phyloP scores from a whole-genome alignment of 306 rosid genomes.

The Rubus parviflorus region DNA sequence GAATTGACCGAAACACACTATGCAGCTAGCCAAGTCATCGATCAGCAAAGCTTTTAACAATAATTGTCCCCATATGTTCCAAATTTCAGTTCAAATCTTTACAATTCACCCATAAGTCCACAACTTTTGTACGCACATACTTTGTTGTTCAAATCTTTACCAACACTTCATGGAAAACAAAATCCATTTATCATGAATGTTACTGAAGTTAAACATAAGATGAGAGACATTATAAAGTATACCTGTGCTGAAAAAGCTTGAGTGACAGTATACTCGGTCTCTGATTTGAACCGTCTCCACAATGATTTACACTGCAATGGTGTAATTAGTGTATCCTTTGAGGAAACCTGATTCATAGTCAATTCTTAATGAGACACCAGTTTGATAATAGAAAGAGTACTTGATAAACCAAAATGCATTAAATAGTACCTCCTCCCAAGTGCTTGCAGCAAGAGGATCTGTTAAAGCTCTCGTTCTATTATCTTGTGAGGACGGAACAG shows the following conservation, averaged over 20 bases:
- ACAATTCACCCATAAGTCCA: background rate
- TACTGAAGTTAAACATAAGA: background rate
- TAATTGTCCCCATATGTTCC: background rate
- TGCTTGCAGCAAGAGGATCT: slow-evolving; percentile 81
- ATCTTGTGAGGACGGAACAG: slow-evolving; percentile 46
- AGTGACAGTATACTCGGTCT: slow-evolving; percentile 70
- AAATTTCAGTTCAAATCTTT: background rate
- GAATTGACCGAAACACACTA: background rate
- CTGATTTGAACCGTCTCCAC: slow-evolving; percentile 89
- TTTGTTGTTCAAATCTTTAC: background rate
- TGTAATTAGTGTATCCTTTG: slow-evolving; percentile 56
- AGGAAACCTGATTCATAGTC: slow-evolving; percentile 52
- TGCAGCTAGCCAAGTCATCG: background rate
- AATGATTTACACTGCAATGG: slow-evolving; percentile 87
- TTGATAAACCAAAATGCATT: slow-evolving; percentile 25
- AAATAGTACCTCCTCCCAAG: slow-evolving; percentile 83
- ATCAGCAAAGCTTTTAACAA: background rate
- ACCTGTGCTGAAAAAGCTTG: slow-evolving; percentile 95
- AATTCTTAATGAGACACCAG: slow-evolving; percentile 17
- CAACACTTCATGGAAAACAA: background rate
- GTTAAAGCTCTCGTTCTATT: slow-evolving; percentile 37
- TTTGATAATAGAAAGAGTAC: slow-evolving; percentile 19
- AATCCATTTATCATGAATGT: background rate
- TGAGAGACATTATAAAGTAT: slow-evolving; percentile 7
- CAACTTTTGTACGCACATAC: background rate